A percentile compares a stretch with the other conserved stretches of the same genome.
phyloP scores from a whole-genome alignment of 2,329 filamentous ascomycete species.

The Fusarium hostae region DNA sequence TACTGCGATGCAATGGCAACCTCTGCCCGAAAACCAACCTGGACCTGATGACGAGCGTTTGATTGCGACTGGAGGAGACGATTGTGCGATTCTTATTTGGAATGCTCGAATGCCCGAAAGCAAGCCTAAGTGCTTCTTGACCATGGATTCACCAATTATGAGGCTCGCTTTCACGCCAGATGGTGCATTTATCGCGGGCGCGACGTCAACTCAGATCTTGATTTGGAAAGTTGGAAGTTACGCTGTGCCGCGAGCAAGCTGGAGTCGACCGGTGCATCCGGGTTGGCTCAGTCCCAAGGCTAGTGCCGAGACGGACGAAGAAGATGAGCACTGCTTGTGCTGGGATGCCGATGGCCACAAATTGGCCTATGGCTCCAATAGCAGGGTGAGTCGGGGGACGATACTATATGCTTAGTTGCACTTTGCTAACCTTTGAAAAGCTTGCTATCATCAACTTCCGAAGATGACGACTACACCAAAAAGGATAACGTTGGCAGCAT shows the following conservation, averaged over 20 bases:
- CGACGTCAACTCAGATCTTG: constrained; percentile 66
- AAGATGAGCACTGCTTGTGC: constrained; percentile 69
- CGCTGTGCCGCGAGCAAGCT: constrained; percentile 68
- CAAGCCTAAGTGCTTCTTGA: constrained; percentile 69
- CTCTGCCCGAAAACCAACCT: constrained; percentile 54
- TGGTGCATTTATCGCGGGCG: constrained; percentile 71
- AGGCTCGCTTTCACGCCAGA: constrained; percentile 72
- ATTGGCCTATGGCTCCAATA: constrained; percentile 72
- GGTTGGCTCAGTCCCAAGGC: constrained; percentile 69
- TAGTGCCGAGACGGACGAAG: constrained; percentile 64
- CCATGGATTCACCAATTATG: constrained; percentile 68
- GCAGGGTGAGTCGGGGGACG: constrained; percentile 61
- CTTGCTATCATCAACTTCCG: constrained; percentile 64
- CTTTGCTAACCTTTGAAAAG: constrained; percentile 44
- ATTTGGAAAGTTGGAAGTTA: constrained; percentile 74
- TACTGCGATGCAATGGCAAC: constrained; percentile 71
- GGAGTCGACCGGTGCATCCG: constrained; percentile 65
- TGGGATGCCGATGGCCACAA: constrained; percentile 72
- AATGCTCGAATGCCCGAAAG: constrained; percentile 66
- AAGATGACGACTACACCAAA: constrained; percentile 42
- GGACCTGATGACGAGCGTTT: constrained; percentile 62
- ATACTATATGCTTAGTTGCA: no score
- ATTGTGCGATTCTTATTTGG: constrained; percentile 72
- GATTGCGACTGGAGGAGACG: constrained; percentile 70
- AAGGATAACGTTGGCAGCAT: background rate